Base-by-base conservation (phyloP, 257 asterid species). In the Solanum pennellii region DNA sequence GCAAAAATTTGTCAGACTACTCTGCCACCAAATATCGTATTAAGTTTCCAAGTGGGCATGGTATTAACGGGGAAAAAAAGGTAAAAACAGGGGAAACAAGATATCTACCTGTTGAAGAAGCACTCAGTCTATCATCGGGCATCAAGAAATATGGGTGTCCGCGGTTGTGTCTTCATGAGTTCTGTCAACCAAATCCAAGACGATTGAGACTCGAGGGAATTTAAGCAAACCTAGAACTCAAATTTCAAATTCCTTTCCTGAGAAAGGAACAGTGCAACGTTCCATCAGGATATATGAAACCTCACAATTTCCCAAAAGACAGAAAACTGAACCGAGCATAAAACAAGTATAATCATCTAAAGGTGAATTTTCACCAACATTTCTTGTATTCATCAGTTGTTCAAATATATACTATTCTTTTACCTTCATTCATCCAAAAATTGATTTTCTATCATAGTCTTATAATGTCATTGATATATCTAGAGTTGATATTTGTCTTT, bases 31-130 rank as follows among this genome's bases (percentile, higher is more conserved):
- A 72, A n/a, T 56, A 47, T 83, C 74, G 82, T 9, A 31, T n/a
- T 69, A 84, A 65, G 25, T 52, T 59, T 37, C 35, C 39, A 18
- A 82, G 86, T 59, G 90, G 82, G 31, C 66, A 14, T 16, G 73
- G 88, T 84, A 42, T 82, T 85, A 9, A 75, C 45, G 88, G 93
- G 92, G 93, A 89, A 85, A 94, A 90, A 88, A 82, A 82, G 92
- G 91, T 91, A 23, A 69, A 45, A 44, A 87, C 83, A n/a, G 93
- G 95, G 86, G 93, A 91, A 89, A 91, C 92, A 10, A 91, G 87
- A 85, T 93, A 88, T 88, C 41, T 96, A 66, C 47, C 90, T 83
- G 90, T 88, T 79, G 85, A 87, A 13, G 96, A 94, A 88, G 95
- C 93, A 39, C 82, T 93, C 44, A 87, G 2, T 91, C 93, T 95